phyloP scores from a whole-genome alignment of 352 stramenopile species.

The Saprolegnia parasitica region DNA sequence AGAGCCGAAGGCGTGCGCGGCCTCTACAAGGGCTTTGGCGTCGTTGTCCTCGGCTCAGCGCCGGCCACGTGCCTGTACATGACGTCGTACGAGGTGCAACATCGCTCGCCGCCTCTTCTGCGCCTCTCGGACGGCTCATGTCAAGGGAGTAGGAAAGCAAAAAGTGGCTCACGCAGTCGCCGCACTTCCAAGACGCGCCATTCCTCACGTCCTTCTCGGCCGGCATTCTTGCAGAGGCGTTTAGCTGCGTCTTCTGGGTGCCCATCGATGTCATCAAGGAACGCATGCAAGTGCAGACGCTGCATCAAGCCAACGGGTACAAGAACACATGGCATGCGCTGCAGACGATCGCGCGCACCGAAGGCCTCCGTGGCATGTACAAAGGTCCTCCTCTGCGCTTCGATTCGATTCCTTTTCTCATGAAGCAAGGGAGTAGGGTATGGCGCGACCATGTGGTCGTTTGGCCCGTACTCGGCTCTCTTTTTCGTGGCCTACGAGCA shows the following conservation, averaged over 20 bases:
- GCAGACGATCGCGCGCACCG: constrained; percentile 83
- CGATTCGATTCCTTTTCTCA: neutral
- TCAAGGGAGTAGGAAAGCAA: constrained; percentile 24
- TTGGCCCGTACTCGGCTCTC: constrained; percentile 96
- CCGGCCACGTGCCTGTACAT: constrained; percentile 96
- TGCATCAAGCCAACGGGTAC: constrained; percentile 49
- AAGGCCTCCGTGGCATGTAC: constrained; percentile 92
- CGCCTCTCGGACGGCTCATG: neutral
- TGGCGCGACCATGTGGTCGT: constrained; percentile 92
- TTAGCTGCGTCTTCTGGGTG: constrained; percentile 96
- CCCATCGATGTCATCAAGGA: constrained; percentile 99
- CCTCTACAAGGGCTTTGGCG: constrained; percentile 94
- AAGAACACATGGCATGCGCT: constrained; percentile 88
- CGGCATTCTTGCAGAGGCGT: constrained; percentile 64
- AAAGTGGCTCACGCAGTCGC: constrained; percentile 15
- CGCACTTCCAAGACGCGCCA: constrained; percentile 41
- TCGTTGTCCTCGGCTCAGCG: constrained; percentile 92
- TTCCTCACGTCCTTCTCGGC: constrained; percentile 68
- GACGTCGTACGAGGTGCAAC: constrained; percentile 91
- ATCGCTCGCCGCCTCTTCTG: neutral
- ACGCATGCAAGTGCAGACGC: constrained; percentile 93
- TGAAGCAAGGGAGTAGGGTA: constrained; percentile 63
- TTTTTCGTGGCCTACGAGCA: constrained; percentile 98
- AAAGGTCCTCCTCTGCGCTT: constrained; percentile 33
- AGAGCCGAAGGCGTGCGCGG: constrained; percentile 49